phyloP scores from a whole-genome alignment of 2,329 filamentous ascomycete species.

The Cladophialophora yegresii region DNA sequence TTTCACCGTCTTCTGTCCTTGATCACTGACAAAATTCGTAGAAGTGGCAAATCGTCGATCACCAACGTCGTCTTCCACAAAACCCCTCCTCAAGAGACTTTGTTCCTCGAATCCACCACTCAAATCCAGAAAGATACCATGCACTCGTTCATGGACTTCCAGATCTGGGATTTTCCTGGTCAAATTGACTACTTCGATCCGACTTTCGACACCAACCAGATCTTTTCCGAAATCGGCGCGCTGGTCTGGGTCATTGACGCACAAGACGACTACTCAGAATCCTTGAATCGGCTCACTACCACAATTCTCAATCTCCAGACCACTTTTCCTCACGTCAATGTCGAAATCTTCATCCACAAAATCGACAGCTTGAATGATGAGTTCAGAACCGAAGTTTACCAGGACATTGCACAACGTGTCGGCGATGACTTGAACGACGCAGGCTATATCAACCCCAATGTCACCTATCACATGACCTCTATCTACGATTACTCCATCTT shows the following conservation, averaged over 20 bases:
- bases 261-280: slow-evolving; percentile 95
- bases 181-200: slow-evolving; percentile 91
- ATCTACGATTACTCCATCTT: slow-evolving; percentile 99
- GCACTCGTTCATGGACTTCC: slow-evolving; percentile 98
- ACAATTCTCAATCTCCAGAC: slow-evolving; percentile 89
- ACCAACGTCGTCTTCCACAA: slow-evolving; percentile 99
- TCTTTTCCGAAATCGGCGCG: slow-evolving; percentile 91
- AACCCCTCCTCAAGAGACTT: slow-evolving; percentile 88
- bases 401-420: slow-evolving; percentile 94
- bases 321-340: slow-evolving; percentile 88
- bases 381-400: slow-evolving; percentile 92
- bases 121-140: slow-evolving; percentile 93
- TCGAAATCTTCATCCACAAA: slow-evolving; percentile 99
- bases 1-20: neutral
- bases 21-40: slow-evolving; percentile 44
- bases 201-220: slow-evolving; percentile 77
- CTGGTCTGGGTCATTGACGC: slow-evolving; percentile 99
- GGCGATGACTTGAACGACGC: slow-evolving; percentile 93
- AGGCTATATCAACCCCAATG: slow-evolving; percentile 87
- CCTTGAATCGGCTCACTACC: slow-evolving; percentile 79
- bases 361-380: slow-evolving; percentile 97
- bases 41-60: slow-evolving; percentile 97
- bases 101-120: slow-evolving; percentile 93
- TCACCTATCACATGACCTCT: slow-evolving; percentile 93
- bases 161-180: slow-evolving; percentile 96